These are phyloP conservation scores for Cutaneotrichosporon dermatis DNA, from an alignment of 1,284 basidiomycete species.

Conservation along the genomic window DNA sequence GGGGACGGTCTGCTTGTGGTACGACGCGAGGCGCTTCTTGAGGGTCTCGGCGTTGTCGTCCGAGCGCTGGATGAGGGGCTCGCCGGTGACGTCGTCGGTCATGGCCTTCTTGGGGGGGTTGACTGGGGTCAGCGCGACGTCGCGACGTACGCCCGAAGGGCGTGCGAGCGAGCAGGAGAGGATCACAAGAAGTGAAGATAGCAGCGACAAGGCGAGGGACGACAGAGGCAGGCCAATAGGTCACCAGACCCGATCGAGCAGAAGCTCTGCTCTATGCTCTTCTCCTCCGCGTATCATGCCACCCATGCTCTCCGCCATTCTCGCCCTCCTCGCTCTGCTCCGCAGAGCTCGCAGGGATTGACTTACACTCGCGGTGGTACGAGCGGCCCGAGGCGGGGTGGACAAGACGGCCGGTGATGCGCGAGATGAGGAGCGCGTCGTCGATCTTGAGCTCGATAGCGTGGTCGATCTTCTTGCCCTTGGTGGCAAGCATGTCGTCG, in stretches of 20 bases:
- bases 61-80: slow-evolving; percentile 86
- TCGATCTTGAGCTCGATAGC: slow-evolving; percentile 90
- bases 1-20: slow-evolving; percentile 86
- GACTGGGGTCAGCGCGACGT: slow-evolving; percentile 51
- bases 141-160: background rate
- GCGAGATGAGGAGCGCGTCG: slow-evolving; percentile 91
- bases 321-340: background rate
- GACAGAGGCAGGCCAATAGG: too few relatives aligned
- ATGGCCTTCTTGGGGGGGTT: slow-evolving; percentile 89
- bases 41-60: slow-evolving; percentile 93
- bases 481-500: slow-evolving; percentile 76
- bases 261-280: too few relatives aligned
- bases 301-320: background rate
- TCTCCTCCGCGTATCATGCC: too few relatives aligned
- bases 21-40: slow-evolving; percentile 77
- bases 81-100: slow-evolving; percentile 90
- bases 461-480: slow-evolving; percentile 83
- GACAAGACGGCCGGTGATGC: slow-evolving; percentile 93
- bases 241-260: too few relatives aligned
- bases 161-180: too few relatives aligned
- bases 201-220: too few relatives aligned
- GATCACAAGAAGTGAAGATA: too few relatives aligned
- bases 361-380: slow-evolving; percentile 93
- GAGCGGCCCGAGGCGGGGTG: slow-evolving; percentile 83
- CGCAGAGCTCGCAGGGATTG: background rate